Conservation (phyloP, 2,329 filamentous ascomycete species). For the Claviceps africana region DNA sequence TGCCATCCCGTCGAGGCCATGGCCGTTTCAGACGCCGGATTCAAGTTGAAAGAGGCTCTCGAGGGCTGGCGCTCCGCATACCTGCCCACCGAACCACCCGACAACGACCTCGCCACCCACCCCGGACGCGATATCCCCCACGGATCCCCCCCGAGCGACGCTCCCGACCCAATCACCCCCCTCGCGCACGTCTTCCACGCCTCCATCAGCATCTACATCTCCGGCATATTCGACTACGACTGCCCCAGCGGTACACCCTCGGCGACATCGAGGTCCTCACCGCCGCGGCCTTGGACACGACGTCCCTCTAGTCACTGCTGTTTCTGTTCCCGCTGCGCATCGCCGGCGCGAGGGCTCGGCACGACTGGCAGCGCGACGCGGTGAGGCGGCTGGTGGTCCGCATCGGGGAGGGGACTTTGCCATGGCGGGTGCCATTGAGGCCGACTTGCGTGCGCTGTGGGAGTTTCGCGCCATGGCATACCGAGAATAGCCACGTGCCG, state of each 20-base stretch:
- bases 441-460: not conserved
- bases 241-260: conserved; percentile 14
- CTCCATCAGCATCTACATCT: conserved; percentile 23
- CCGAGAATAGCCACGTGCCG: too few species aligned
- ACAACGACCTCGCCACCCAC: not conserved
- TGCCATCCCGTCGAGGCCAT: not conserved
- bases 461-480: not conserved
- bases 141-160: too few species aligned
- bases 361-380: conserved; percentile 1
- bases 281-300: conserved; percentile 7
- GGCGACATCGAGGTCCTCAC: conserved; percentile 13
- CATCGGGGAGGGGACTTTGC: not conserved
- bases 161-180: conserved; percentile 7
- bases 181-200: conserved; percentile 15
- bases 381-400: not conserved
- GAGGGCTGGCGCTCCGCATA: conserved; percentile 8
- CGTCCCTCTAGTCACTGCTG: conserved; percentile 17
- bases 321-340: conserved; percentile 22
- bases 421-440: not conserved
- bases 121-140: too few species aligned
- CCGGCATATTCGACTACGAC: conserved; percentile 23
- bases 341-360: conserved; percentile 17
- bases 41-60: conserved; percentile 5
- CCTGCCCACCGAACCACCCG: not conserved
- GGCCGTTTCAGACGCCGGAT: conserved; percentile 4